Conservation (phyloP, 257 asterid genomes). For the Cruciata laevipes region DNA sequence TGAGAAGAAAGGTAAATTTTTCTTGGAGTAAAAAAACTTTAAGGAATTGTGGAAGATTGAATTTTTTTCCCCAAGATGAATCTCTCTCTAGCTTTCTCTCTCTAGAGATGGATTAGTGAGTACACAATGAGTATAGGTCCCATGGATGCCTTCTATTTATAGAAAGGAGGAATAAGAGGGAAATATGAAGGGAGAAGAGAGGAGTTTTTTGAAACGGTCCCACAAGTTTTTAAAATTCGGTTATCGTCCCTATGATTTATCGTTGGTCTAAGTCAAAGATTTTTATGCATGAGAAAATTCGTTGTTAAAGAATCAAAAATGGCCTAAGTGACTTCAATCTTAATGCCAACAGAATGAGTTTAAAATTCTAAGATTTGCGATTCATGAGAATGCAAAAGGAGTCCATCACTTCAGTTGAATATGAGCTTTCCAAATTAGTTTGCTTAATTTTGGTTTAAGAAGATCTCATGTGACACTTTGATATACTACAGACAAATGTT, state of each 20-base stretch:
- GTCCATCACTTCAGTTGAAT: too few relatives aligned
- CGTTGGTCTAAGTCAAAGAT: background rate
- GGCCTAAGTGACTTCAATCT: background rate
- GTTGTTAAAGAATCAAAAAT: background rate
- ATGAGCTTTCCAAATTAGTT: too few relatives aligned
- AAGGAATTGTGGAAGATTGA: background rate
- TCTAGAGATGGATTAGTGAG: background rate
- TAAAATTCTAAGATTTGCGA: too few relatives aligned
- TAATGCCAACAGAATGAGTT: too few relatives aligned
- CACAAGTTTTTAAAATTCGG: background rate
- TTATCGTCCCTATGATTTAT: background rate
- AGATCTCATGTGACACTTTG: too few relatives aligned
- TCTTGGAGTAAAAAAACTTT: background rate
- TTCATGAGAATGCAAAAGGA: too few relatives aligned
- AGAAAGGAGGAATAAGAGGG: background rate
- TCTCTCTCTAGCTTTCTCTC: background rate
- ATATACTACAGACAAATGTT: too few relatives aligned
- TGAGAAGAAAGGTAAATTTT: background rate
- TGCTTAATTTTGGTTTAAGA: too few relatives aligned
- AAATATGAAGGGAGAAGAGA: background rate
- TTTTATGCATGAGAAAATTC: background rate
- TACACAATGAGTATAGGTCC: background rate
- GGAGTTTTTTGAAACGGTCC: conserved; percentile 7
- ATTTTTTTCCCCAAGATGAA: background rate
- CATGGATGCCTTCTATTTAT: conserved; percentile 4